Evolutionary conservation across 148 eudicot species (phyloP).

Genomic region (Simmondsia chinensis): DNA sequence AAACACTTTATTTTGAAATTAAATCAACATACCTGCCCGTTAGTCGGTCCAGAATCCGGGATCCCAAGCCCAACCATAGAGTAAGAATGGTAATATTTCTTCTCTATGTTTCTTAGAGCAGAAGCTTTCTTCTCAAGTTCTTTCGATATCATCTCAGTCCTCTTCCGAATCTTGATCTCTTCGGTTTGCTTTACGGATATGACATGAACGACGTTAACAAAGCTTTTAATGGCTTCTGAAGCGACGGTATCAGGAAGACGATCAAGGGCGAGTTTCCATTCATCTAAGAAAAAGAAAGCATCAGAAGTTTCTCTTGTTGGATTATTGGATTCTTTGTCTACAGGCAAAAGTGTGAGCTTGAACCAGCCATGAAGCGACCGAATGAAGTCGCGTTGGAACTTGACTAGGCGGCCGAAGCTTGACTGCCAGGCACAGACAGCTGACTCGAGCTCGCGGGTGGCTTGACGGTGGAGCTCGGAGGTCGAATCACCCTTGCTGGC

Average conservation of each 20-base stretch:
- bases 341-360: conserved; percentile 57
- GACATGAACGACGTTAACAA: conserved; percentile 72
- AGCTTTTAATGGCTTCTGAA: conserved; percentile 93
- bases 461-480: conserved; percentile 90
- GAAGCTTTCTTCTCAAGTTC: conserved; percentile 93
- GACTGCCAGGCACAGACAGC: conserved; percentile 96
- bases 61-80: conserved; percentile 85
- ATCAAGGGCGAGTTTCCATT: conserved; percentile 92
- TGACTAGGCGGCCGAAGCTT: conserved; percentile 76
- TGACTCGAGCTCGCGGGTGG: conserved; percentile 88
- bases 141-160: conserved; percentile 66
- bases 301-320: conserved; percentile 30
- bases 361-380: conserved; percentile 94
- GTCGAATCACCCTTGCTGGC: conserved; percentile 57
- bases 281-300: conserved; percentile 55
- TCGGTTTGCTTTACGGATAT: conserved; percentile 67
- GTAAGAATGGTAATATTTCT: conserved; percentile 73
- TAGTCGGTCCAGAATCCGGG: conserved; percentile 51
- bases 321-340: conserved; percentile 32
- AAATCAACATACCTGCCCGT: conserved; percentile 37
- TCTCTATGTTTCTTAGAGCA: conserved; percentile 69
- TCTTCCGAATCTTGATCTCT: conserved; percentile 68
- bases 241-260: conserved; percentile 88
- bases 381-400: conserved; percentile 77
- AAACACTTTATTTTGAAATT: too few species aligned